These are phyloP conservation scores for Fonsecaea pedrosoi DNA, from an alignment of 2,329 filamentous ascomycete species.

Conservation along the genomic window DNA sequence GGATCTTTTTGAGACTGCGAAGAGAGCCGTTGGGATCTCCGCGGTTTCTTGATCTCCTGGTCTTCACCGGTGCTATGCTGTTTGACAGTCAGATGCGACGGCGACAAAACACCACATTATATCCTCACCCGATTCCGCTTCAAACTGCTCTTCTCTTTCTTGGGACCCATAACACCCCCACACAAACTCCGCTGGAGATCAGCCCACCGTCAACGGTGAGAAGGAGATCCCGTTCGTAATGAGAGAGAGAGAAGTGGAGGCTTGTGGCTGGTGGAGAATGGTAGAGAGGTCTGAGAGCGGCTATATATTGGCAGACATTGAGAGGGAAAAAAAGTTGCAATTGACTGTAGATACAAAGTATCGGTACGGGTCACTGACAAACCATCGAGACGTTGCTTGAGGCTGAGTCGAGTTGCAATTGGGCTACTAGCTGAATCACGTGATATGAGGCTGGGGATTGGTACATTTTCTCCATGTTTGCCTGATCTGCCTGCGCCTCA, in stretches of 20 bases:
- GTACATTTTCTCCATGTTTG: conserved; percentile 1
- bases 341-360: not conserved
- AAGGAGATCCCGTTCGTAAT: not conserved
- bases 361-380: not conserved
- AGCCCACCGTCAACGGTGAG: not conserved
- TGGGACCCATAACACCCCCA: conserved; percentile 52
- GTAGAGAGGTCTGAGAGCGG: not conserved
- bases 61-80: conserved; percentile 72
- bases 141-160: conserved; percentile 77
- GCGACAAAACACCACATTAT: conserved; percentile 38
- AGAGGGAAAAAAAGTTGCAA: not conserved
- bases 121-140: conserved; percentile 77
- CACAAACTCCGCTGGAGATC: not conserved
- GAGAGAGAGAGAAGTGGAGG: not conserved
- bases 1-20: conserved; percentile 59
- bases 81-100: conserved; percentile 40
- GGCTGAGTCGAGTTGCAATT: not conserved
- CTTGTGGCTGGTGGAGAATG: not conserved
- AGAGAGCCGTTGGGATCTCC: conserved; percentile 75
- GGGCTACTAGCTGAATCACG: not conserved
- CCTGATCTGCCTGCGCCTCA: not conserved
- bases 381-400: not conserved
- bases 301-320: not conserved
- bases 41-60: conserved; percentile 79
- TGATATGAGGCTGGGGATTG: not conserved